phyloP scores from a whole-genome alignment of 768 basidiomycete genomes.

The Leccinum barrowsii region DNA sequence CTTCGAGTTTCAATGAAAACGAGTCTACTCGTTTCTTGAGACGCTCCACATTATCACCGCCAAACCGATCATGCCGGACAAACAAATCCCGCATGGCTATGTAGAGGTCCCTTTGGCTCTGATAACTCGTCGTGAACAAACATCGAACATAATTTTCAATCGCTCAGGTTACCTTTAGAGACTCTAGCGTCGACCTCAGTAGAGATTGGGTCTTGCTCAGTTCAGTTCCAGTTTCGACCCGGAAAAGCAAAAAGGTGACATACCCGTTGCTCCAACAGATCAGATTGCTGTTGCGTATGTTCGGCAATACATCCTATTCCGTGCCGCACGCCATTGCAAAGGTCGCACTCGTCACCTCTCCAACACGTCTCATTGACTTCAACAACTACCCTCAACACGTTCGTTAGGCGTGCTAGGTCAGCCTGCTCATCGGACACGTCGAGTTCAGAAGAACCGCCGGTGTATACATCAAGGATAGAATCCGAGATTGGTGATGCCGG shows the following conservation, averaged over 20 bases:
- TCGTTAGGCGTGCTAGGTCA: slow-evolving; percentile 78
- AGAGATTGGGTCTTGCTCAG: slow-evolving; percentile 53
- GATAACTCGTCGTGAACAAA: slow-evolving; percentile 13
- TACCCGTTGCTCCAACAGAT: slow-evolving; percentile 71
- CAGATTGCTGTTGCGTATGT: slow-evolving; percentile 69
- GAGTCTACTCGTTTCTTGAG: slow-evolving; percentile 83
- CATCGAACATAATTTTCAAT: slow-evolving; percentile 3
- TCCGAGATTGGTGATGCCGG: slow-evolving; percentile 12
- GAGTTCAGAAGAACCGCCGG: slow-evolving; percentile 18
- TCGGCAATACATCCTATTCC: slow-evolving; percentile 66
- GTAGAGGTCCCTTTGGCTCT: slow-evolving; percentile 83
- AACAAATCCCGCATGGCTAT: slow-evolving; percentile 85
- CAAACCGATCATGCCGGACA: slow-evolving; percentile 82
- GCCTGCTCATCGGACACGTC: slow-evolving; percentile 52
- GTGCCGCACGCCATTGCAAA: slow-evolving; percentile 71
- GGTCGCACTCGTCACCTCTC: slow-evolving; percentile 78
- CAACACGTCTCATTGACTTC: slow-evolving; percentile 82
- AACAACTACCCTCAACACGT: slow-evolving; percentile 72
- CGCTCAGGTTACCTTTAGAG: slow-evolving; percentile 56
- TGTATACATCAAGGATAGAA: slow-evolving; percentile 12
- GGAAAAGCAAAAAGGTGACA: slow-evolving; percentile 22
- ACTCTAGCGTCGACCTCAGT: slow-evolving; percentile 68
- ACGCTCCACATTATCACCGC: slow-evolving; percentile 83
- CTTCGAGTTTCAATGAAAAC: slow-evolving; percentile 73
- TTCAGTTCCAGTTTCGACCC: slow-evolving; percentile 1